Evolutionary conservation across 1,284 basidiomycete species (phyloP), one percentile per base, ranked within the genome.

Genomic region (Trametes polyzona): DNA sequence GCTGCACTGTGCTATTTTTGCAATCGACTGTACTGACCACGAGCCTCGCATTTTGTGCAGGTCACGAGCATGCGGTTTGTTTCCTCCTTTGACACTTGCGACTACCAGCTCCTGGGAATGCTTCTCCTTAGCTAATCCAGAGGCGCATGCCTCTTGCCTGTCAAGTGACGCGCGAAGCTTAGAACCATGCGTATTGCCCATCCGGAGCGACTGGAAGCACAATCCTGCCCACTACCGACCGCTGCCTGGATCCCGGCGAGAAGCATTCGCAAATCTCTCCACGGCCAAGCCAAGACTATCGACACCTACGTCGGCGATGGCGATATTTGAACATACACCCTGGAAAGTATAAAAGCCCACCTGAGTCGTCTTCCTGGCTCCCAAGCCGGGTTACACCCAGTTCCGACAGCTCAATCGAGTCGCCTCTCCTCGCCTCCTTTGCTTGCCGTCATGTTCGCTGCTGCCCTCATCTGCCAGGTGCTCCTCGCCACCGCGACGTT

Each of bases 401-500:
- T 57, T 59, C 53, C 33, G 42, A 58, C 55, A 59, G 39, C 43
- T 47, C 52, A 24, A 33, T 55, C 55, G 46, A 55, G 52, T 39
- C 57, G 52, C 26, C 41, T 41, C 57, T 24, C 40, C 44, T 40
- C 54, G 44, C 43, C 57, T 59, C 56, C 48, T 55, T 46, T 51
- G 44, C 26, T 33, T 41, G 16, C 33, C 33, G 43, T 44, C 50
- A 65, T 67, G 64, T 62, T 64, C 56, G 56, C 58, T 47, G 21
- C 62, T 42, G 46, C 62, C 14, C 60, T 67, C 51, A 51, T 65
- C 57, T 39, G 49, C 50, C 59, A 64, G 57, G 58, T 58, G 29
- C 64, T 65, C 48, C 57, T 64, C 47, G 65, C 61, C 42, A 59
- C 61, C 53, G 55, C 61, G 53, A 63, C 59, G 21, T 54, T 66